phyloP scores from a whole-genome alignment of 192 early-diverging fungal species.

The Linnemannia schmuckeri region DNA sequence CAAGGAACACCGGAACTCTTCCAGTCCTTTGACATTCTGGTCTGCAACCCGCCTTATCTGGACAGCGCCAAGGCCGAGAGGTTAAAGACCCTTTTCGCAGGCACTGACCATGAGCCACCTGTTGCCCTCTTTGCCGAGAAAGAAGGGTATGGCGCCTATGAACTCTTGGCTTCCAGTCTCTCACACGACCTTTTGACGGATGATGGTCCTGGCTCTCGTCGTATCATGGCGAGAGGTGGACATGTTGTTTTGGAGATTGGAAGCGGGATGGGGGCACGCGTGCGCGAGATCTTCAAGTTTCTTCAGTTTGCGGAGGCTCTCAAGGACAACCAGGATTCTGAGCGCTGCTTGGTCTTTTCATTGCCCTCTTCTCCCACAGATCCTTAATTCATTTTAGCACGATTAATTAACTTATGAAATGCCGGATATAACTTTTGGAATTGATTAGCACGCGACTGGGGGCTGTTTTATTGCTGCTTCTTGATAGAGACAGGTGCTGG shows the following conservation, averaged over 20 bases:
- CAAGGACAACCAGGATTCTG: constrained; percentile 66
- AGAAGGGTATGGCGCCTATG: constrained; percentile 75
- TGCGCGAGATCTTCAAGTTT: constrained; percentile 65
- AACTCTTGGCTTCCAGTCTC: constrained; percentile 51
- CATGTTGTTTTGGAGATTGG: constrained; percentile 70
- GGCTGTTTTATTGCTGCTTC: constrained; percentile 41
- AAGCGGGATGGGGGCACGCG: constrained; percentile 67
- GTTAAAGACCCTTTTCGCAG: constrained; percentile 52
- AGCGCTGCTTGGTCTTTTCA: constrained; percentile 70
- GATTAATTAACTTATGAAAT: neutral
- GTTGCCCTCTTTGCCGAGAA: constrained; percentile 74
- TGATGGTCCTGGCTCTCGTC: neutral
- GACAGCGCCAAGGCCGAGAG: constrained; percentile 38
- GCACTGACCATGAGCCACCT: constrained; percentile 68
- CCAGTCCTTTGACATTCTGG: constrained; percentile 65
- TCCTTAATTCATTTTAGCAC: neutral
- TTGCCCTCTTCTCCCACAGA: neutral
- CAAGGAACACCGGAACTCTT: constrained; percentile 49
- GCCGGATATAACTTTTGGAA: neutral
- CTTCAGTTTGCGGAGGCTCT: constrained; percentile 51
- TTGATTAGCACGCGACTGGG: too few species aligned
- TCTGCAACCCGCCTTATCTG: constrained; percentile 84
- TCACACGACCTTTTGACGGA: constrained; percentile 4
- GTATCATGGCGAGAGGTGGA: constrained; percentile 47
- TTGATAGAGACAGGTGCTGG: constrained; percentile 30